A percentile compares a stretch with the other conserved stretches of the same genome.
phyloP scores from a whole-genome alignment of 257 asterid species.

The Solanum sejunctum region DNA sequence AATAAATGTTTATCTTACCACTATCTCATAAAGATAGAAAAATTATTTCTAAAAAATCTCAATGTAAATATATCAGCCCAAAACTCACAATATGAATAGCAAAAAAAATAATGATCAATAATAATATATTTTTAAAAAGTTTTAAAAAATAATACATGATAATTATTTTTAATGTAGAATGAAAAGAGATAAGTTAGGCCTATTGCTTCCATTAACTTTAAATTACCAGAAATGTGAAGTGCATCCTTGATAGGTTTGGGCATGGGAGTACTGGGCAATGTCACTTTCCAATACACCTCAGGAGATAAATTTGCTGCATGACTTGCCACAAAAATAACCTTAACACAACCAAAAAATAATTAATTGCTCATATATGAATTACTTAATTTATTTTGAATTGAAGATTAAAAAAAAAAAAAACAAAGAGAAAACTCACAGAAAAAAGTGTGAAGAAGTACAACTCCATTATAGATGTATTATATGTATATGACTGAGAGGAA shows the following conservation, averaged over 20 bases:
- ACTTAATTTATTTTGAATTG: not conserved
- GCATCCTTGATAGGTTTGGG: constrained; percentile 28
- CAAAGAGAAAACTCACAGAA: constrained; percentile 22
- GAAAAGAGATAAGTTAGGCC: too few relatives aligned
- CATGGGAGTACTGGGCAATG: constrained; percentile 42
- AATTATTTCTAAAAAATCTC: too few relatives aligned
- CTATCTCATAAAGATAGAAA: too few relatives aligned
- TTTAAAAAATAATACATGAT: too few relatives aligned
- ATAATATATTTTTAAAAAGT: too few relatives aligned
- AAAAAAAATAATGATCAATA: too few relatives aligned
- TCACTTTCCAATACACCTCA: constrained; percentile 39
- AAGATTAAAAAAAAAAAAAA: not conserved
- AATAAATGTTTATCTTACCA: too few relatives aligned
- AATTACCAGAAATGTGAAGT: constrained; percentile 3
- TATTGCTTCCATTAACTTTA: too few relatives aligned
- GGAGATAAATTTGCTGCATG: constrained; percentile 27
- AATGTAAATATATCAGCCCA: too few relatives aligned
- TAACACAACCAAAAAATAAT: not conserved
- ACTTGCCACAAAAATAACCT: constrained; percentile 26
- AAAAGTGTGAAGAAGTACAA: constrained; percentile 20
- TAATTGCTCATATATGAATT: not conserved
- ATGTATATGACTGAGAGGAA: not conserved
- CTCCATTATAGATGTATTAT: not conserved
- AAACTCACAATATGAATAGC: too few relatives aligned
- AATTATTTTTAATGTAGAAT: too few relatives aligned